Conservation (phyloP, 805 yeast species). For the Cyberlindnera samutprakarnensis region DNA sequence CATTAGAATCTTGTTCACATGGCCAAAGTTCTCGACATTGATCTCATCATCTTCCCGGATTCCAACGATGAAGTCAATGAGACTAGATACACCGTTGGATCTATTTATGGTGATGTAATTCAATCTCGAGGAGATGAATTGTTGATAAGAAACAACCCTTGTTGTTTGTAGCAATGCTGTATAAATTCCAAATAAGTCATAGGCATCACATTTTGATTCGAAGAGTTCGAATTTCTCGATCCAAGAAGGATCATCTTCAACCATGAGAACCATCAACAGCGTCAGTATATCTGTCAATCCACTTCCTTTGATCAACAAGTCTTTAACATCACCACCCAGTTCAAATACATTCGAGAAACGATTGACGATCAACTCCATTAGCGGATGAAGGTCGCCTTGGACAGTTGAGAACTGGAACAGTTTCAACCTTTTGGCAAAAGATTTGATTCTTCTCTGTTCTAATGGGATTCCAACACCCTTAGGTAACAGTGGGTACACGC, state of each 20-base stretch:
- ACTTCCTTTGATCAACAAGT: constrained; percentile 53
- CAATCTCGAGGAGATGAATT: constrained; percentile 40
- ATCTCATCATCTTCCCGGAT: constrained; percentile 66
- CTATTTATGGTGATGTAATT: constrained; percentile 49
- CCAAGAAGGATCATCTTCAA: constrained; percentile 22
- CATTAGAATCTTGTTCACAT: constrained; percentile 58
- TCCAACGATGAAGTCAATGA: constrained; percentile 74
- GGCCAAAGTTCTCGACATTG: constrained; percentile 55
- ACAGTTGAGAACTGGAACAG: constrained; percentile 11
- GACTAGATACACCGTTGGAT: constrained; percentile 61
- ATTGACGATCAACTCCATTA: constrained; percentile 2
- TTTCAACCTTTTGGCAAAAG: constrained; percentile 28
- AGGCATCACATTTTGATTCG: constrained; percentile 52
- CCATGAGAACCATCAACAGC: constrained; percentile 36
- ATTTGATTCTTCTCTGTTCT: constrained; percentile 48
- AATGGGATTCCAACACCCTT: constrained; percentile 55
- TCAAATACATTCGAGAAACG: constrained; percentile 20
- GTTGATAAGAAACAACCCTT: constrained; percentile 38
- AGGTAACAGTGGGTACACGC: constrained; percentile 60
- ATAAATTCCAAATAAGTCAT: constrained; percentile 53
- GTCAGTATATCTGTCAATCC: constrained; percentile 57
- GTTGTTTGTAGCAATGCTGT: constrained; percentile 48
- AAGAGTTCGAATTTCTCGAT: constrained; percentile 19
- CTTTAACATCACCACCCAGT: constrained; percentile 26
- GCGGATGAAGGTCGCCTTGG: background rate